A percentile compares a stretch with the other conserved stretches of the same genome.
Evolutionary conservation across 306 rosid species (phyloP).

Genomic region (Mimosa bimucronata): DNA sequence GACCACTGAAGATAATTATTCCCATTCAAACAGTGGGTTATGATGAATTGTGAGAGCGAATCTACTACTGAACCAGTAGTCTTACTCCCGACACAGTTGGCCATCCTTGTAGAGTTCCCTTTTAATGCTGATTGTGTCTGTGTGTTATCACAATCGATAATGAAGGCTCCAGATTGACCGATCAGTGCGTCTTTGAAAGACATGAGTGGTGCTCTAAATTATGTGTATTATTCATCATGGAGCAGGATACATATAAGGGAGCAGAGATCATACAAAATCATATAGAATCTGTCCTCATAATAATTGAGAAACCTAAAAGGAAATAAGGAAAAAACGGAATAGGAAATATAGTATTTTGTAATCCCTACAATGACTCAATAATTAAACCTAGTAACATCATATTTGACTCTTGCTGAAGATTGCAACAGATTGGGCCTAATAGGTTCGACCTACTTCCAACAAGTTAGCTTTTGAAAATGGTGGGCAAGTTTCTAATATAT

Average conservation of each 20-base stretch:
- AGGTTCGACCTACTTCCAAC: no score
- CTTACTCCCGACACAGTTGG: neutral
- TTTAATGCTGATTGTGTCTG: neutral
- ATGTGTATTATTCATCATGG: neutral
- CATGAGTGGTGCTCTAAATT: neutral
- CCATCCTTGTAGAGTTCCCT: neutral
- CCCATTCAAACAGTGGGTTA: neutral
- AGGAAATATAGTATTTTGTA: no score
- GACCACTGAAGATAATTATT: neutral
- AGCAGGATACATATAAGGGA: neutral
- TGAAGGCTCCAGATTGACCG: rapidly evolving
- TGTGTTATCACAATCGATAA: no score
- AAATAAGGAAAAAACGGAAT: no score
- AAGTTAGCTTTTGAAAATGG: no score
- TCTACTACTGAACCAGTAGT: no score
- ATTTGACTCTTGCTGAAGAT: no score
- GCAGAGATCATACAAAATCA: no score
- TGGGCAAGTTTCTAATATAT: no score
- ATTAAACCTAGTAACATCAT: no score
- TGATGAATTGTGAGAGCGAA: neutral
- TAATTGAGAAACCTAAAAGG: no score
- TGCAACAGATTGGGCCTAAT: no score
- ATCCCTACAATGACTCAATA: neutral
- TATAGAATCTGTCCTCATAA: neutral
- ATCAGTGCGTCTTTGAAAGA: neutral